Conservation (phyloP, 225 moss, liverwort and hornwort species). For the Marchantia paleacea region DNA sequence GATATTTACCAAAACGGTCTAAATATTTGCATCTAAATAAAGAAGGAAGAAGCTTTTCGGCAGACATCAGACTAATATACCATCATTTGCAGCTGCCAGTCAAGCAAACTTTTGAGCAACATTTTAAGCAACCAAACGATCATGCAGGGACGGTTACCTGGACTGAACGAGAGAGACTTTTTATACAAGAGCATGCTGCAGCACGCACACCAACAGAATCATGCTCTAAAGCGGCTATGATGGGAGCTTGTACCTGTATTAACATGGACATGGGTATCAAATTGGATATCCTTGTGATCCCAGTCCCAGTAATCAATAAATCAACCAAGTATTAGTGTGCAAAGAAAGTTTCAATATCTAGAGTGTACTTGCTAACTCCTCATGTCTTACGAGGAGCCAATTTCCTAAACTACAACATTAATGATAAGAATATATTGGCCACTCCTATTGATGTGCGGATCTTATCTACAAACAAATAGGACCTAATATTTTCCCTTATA, state of each 20-base stretch:
- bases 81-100: too few relatives aligned
- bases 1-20: too few relatives aligned
- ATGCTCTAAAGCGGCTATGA: constrained; percentile 86
- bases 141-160: constrained; percentile 48
- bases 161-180: constrained; percentile 95
- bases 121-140: background rate
- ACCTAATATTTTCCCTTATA: too few relatives aligned
- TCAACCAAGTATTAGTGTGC: background rate
- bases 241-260: constrained; percentile 64
- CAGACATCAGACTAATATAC: too few relatives aligned
- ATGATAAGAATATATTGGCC: too few relatives aligned
- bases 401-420: too few relatives aligned
- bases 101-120: background rate
- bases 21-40: too few relatives aligned
- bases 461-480: too few relatives aligned
- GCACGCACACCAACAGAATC: constrained; percentile 69
- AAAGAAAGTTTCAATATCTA: background rate
- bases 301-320: background rate
- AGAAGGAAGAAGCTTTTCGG: too few relatives aligned
- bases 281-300: background rate
- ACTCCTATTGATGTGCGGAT: too few relatives aligned
- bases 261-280: constrained; percentile 4
- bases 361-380: too few relatives aligned
- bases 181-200: constrained; percentile 89
- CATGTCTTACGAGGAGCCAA: too few relatives aligned